Conservation (phyloP, 371 early-diverging fungal species). For the Mortierella sp. region DNA sequence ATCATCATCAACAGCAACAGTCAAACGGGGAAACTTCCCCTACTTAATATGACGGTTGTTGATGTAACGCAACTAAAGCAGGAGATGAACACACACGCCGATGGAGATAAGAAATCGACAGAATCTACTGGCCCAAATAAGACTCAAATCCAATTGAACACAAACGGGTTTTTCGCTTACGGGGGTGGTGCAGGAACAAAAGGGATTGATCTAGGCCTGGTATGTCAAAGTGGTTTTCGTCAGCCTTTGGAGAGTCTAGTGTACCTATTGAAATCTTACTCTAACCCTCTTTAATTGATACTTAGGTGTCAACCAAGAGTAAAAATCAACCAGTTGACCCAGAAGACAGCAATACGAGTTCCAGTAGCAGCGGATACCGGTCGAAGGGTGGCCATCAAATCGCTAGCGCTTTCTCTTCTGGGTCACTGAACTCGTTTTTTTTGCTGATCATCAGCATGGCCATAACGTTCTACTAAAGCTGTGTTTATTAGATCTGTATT, state of each 20-base stretch:
- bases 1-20: slow-evolving; percentile 21
- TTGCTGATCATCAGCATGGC: not conserved
- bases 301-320: not conserved
- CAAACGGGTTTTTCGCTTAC: slow-evolving; percentile 22
- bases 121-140: slow-evolving; percentile 27
- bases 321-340: not conserved
- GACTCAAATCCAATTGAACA: slow-evolving; percentile 14
- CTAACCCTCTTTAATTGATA: not conserved
- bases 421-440: not conserved
- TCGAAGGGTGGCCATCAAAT: not conserved
- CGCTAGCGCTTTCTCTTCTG: not conserved
- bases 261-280: not conserved
- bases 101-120: slow-evolving; percentile 13
- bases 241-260: too few species aligned
- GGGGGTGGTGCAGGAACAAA: slow-evolving; percentile 28
- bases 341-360: not conserved
- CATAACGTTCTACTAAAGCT: not conserved
- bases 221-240: not conserved
- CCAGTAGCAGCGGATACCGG: not conserved
- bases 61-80: slow-evolving; percentile 20
- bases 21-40: slow-evolving; percentile 12
- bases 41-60: slow-evolving; percentile 27
- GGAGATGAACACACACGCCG: slow-evolving; percentile 4
- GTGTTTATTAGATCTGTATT: not conserved
- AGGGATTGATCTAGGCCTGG: slow-evolving; percentile 27